Evolutionary conservation across 2,329 filamentous ascomycete species (phyloP), one percentile per base, ranked within the genome.

Genomic region (Chrysosporium keratinophilum): DNA sequence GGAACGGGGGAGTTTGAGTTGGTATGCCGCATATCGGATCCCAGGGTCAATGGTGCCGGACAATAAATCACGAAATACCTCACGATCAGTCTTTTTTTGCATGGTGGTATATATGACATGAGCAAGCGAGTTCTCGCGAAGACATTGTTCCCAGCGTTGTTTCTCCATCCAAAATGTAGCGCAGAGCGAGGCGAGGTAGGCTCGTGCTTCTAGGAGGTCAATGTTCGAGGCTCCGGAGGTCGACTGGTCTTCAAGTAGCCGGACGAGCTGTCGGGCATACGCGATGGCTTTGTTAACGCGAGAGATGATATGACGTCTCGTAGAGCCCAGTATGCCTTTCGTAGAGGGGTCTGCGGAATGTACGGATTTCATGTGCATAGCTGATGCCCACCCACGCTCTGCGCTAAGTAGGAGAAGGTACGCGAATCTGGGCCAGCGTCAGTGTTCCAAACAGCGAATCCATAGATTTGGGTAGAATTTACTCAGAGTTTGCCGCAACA

Each of bases 311-410:
- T 98, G 91, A 51, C 85, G 85, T 65, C 89, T 83, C 15, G 87
- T 85, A 50, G 85, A 82, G 56, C 89, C 85, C 28, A 83, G 80
- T 59, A 95, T 85, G 47, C 83, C 84, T 68, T 88, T 87, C 50
- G 77, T 73, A 37, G 77, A 75, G 57, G 84, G 82, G 62, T 93
- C 88, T 62, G 86, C 79, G 39, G 87, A 81, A 67, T 94, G 88
- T 17, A 81, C 76, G 3, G 88, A 80, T 71, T 95, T 96, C 78
- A 96, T 88, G 66, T 86, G 83, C 89, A 97, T 94, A 55, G 90
- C 91, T 69, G 95, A 85, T 37, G 93, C 91, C 88, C 89, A 97
- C 50, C 90, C 88, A 59, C 93, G 81, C 74, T 98, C 93, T 57
- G 90, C 83, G 39, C 83, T 87, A 64, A 96, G 81, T 54, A 98